These are phyloP conservation scores for Neurospora discreta DNA, from an alignment of 495 filamentous ascomycete genomes.

Conservation along the genomic window DNA sequence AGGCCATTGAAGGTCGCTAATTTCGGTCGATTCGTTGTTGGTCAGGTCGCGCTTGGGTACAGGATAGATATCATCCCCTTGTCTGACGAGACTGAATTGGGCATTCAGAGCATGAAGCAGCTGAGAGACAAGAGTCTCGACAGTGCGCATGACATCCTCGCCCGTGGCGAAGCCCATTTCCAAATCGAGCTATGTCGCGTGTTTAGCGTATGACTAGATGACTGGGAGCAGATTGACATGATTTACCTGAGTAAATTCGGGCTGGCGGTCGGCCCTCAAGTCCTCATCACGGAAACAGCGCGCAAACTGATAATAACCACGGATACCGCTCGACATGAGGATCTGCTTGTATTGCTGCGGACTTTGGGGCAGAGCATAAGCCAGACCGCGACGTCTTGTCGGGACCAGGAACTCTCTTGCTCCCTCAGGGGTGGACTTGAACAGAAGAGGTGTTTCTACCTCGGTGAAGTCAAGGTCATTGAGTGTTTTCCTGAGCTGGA, in stretches of 20 bases:
- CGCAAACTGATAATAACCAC: constrained; percentile 82
- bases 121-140: constrained; percentile 53
- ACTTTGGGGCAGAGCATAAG: constrained; percentile 89
- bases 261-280: constrained; percentile 82
- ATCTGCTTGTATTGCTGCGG: constrained; percentile 99
- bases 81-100: constrained; percentile 13
- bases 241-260: constrained; percentile 85
- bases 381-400: constrained; percentile 56
- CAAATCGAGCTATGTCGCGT: constrained; percentile 57
- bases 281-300: constrained; percentile 95
- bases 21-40: not conserved
- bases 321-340: constrained; percentile 81
- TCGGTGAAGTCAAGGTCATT: constrained; percentile 51
- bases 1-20: constrained; percentile 2
- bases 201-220: constrained; percentile 8
- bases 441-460: constrained; percentile 84
- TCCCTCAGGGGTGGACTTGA: constrained; percentile 96
- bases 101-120: constrained; percentile 43
- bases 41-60: constrained; percentile 4
- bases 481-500: constrained; percentile 45
- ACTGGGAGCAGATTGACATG: not conserved
- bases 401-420: constrained; percentile 94
- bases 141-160: constrained; percentile 56
- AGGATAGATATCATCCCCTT: constrained; percentile 16
- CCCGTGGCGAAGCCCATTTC: constrained; percentile 79